Base-by-base conservation (phyloP, 306 rosid species). In the Prunus padus region DNA sequence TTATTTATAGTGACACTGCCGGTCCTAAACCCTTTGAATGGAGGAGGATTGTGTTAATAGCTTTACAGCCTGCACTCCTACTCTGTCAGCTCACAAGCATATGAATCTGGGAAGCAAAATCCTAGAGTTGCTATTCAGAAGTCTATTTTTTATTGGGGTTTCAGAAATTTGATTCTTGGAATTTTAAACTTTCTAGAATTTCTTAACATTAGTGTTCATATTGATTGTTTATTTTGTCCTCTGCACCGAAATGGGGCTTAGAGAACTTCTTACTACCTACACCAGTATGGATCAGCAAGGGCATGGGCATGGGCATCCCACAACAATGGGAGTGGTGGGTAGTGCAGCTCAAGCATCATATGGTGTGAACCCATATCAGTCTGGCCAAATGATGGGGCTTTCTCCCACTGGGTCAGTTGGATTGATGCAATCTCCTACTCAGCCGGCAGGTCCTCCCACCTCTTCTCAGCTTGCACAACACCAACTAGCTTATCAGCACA, bases 231-330 rank as follows among this genome's bases (percentile, higher is more conserved):
- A 25, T 68, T 55, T 11, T 23, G 37, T 77, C 12, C 30, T 66
- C 13, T 20, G 45, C 22, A 67, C 67, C 47, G 28, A 31, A 73
- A 77, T n/a, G 44, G 22, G 68, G n/a, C n/a, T n/a, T 4, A 23
- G 20, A 63, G 40, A 67, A 47, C 44, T 40, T 70, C 14, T 49
- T 44, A 25, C 56, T 77, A 23, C 30, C 13, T 64, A 23, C 31
- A 50, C 65, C 68, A 75, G 59, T 0, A 87, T 89, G 95, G 92
- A 87, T 77, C 87, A 82, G 68, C 85, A 84, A 70, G 83, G 85
- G 47, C 80, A 78, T 15, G n/a, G n/a, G n/a, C n/a, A n/a, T n/a
- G 83, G 84, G 5, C 79, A 75, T 11, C 72, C 78, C 19, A 16
- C 71, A 61, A 61, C 78, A 26, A 49, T 72, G 63, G 79, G 67